Conservation (phyloP, 805 yeast species). For the Schizosaccharomyces pombe region DNA sequence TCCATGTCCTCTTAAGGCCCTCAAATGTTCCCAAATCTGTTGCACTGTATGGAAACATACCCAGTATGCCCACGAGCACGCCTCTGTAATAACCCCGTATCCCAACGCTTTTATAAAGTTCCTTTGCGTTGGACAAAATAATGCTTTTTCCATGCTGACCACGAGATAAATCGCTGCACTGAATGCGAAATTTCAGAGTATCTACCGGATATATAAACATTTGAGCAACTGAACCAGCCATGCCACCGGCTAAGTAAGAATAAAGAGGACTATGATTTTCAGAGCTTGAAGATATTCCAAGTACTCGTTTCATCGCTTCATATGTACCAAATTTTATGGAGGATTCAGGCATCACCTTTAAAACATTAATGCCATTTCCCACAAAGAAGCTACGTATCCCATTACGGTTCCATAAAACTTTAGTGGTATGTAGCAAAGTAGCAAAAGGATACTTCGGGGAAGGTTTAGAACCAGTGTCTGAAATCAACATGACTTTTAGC, state of each 20-base stretch:
- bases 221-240: slow-evolving; percentile 88
- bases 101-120: slow-evolving; percentile 32
- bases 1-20: slow-evolving; percentile 56
- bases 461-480: slow-evolving; percentile 30
- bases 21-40: slow-evolving; percentile 83
- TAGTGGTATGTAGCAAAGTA: slow-evolving; percentile 59
- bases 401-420: slow-evolving; percentile 63
- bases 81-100: slow-evolving; percentile 64
- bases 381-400: slow-evolving; percentile 76
- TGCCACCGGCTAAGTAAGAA: slow-evolving; percentile 81
- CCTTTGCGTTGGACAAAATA: background rate
- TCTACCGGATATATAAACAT: slow-evolving; percentile 86
- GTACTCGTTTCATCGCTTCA: slow-evolving; percentile 62
- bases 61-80: slow-evolving; percentile 69
- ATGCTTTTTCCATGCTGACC: background rate
- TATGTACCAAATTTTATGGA: slow-evolving; percentile 94
- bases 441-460: background rate
- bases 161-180: slow-evolving; percentile 34
- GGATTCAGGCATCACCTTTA: slow-evolving; percentile 88
- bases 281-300: slow-evolving; percentile 17
- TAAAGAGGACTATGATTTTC: slow-evolving; percentile 29
- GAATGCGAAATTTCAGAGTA: slow-evolving; percentile 77
- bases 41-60: slow-evolving; percentile 51
- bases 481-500: slow-evolving; percentile 77
- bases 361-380: slow-evolving; percentile 61